A percentile compares a stretch with the other conserved stretches of the same genome.
phyloP scores from a whole-genome alignment of 2,329 filamentous ascomycete genomes.

The Blumeria graminis region DNA sequence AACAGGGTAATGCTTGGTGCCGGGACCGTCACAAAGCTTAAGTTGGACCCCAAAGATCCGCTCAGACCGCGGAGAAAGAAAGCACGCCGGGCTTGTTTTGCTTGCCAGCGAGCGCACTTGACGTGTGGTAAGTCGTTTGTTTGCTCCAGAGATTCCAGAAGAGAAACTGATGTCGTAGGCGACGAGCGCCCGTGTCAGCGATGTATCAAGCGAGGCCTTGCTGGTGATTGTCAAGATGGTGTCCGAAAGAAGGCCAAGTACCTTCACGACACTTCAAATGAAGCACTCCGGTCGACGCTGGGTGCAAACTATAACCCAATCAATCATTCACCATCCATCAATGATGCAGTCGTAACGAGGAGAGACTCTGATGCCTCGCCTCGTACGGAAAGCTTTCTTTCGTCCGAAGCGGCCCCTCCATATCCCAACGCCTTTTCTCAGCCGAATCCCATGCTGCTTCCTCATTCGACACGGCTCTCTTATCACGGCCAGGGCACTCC shows the following conservation, averaged over 20 bases:
- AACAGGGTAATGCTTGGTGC: conserved; percentile 14
- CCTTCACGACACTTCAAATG: conserved; percentile 80
- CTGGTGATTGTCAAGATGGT: conserved; percentile 81
- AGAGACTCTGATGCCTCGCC: conserved; percentile 13
- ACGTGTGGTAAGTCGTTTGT: conserved; percentile 60
- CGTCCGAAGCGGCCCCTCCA: conserved; percentile 12
- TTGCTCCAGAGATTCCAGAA: conserved; percentile 2
- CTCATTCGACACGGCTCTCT: conserved; percentile 24
- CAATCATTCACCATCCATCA: conserved; percentile 18
- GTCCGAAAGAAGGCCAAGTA: conserved; percentile 98
- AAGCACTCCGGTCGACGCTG: conserved; percentile 69
- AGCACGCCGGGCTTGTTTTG: conserved; percentile 82
- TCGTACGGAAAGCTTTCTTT: conserved; percentile 12
- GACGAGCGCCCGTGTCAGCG: conserved; percentile 85
- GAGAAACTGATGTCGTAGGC: conserved; percentile 27
- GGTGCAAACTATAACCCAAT: conserved; percentile 33
- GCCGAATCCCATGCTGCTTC: conserved; percentile 24
- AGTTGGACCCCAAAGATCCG: conserved; percentile 69
- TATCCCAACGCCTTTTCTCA: conserved; percentile 19
- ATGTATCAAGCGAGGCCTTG: conserved; percentile 80
- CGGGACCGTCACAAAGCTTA: conserved; percentile 28
- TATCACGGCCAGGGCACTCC: conserved; percentile 50
- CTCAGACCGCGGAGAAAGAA: conserved; percentile 81
- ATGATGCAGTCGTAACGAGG: conserved; percentile 6
- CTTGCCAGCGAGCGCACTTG: conserved; percentile 88